Conservation (phyloP, 1,139 yeast species). For the Hyphopichia khmerensis region DNA sequence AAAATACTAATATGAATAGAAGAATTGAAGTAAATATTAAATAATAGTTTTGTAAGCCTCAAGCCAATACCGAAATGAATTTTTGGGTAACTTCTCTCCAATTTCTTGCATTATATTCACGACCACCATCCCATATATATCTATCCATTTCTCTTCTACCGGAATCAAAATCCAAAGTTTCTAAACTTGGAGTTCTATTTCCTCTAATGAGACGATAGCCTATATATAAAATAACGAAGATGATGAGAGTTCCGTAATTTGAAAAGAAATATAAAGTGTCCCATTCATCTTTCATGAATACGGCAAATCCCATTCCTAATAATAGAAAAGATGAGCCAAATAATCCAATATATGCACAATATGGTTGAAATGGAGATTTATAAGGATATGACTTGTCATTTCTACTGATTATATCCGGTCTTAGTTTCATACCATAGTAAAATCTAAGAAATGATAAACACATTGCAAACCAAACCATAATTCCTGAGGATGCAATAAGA, state of each 20-base stretch:
- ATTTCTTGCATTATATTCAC: constrained; percentile 38
- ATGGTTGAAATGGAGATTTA: constrained; percentile 77
- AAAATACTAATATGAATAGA: no score
- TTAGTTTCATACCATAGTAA: constrained; percentile 58
- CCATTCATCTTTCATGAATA: constrained; percentile 63
- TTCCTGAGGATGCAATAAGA: constrained; percentile 67
- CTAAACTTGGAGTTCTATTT: constrained; percentile 58
- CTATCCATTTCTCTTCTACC: constrained; percentile 77
- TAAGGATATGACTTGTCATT: constrained; percentile 73
- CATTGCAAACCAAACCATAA: constrained; percentile 82
- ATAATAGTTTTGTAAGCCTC: neutral
- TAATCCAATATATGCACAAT: constrained; percentile 66
- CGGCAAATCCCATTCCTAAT: constrained; percentile 67
- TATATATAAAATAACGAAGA: constrained; percentile 53
- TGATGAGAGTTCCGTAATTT: constrained; percentile 62
- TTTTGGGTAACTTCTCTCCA: constrained; percentile 37
- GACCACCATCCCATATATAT: constrained; percentile 68
- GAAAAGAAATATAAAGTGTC: constrained; percentile 62
- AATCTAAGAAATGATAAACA: constrained; percentile 71
- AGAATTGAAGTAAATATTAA: neutral
- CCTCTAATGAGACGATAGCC: constrained; percentile 57
- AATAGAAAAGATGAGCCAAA: constrained; percentile 55
- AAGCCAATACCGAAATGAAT: constrained; percentile 38
- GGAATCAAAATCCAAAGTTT: constrained; percentile 70
- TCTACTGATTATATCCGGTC: constrained; percentile 66